A percentile compares a stretch with the other conserved stretches of the same genome.
These are phyloP conservation scores for Castanopsis chinensis DNA, from an alignment of 306 rosid species.

Conservation along the genomic window DNA sequence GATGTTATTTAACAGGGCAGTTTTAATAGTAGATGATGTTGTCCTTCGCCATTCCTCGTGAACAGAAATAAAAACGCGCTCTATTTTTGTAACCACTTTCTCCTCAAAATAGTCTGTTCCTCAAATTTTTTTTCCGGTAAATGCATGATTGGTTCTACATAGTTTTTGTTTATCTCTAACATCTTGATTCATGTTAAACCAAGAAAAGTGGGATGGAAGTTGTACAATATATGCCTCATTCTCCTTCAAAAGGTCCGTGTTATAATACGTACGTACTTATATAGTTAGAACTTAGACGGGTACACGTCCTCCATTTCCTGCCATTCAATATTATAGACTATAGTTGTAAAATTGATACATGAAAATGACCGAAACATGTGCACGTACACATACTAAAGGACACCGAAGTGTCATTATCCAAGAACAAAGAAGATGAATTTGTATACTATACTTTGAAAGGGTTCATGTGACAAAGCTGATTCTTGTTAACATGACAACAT, in stretches of 20 bases:
- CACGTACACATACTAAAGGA: no score
- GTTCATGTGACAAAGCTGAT: no score
- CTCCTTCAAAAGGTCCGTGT: background rate
- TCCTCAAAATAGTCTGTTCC: background rate
- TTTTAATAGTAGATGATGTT: slow-evolving; percentile 1
- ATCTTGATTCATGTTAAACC: no score
- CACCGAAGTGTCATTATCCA: no score
- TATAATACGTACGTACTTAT: background rate
- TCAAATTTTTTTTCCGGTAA: background rate
- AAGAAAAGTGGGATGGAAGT: background rate
- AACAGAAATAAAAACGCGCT: background rate
- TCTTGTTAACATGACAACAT: no score
- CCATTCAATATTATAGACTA: no score
- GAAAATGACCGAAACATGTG: no score
- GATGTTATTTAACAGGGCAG: slow-evolving; percentile 19
- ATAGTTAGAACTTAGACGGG: background rate
- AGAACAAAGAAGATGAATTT: no score
- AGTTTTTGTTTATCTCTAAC: background rate
- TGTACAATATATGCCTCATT: background rate
- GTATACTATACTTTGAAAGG: no score
- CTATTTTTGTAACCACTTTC: background rate
- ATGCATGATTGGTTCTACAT: background rate
- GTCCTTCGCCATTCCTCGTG: background rate
- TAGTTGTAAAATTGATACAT: no score
- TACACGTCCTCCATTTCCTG: no score